Conservation (phyloP, 805 yeast genomes). For the Candida sanyiensis region DNA sequence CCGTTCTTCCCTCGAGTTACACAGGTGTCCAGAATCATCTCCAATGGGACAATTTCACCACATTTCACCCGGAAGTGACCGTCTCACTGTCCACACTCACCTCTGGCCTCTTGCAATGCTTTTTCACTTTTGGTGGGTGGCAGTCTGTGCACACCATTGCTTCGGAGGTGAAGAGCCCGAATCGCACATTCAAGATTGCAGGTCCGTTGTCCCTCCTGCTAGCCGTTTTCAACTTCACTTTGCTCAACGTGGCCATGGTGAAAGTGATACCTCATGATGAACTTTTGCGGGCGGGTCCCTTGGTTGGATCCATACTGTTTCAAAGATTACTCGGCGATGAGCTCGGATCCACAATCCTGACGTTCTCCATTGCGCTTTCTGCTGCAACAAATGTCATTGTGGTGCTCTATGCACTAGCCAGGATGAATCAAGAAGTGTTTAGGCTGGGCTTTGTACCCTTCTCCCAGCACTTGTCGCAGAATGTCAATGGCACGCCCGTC, state of each 20-base stretch:
- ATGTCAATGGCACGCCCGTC: constrained; percentile 53
- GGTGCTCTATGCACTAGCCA: constrained; percentile 50
- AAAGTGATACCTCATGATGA: constrained; percentile 50
- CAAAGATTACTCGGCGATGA: constrained; percentile 48
- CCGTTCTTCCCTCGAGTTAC: constrained; percentile 36
- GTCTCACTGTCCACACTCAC: constrained; percentile 43
- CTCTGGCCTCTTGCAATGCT: constrained; percentile 50
- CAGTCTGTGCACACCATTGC: constrained; percentile 54
- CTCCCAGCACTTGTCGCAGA: constrained; percentile 45
- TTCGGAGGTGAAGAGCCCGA: constrained; percentile 56
- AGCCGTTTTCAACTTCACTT: constrained; percentile 42
- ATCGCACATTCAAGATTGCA: constrained; percentile 50
- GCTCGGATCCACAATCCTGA: constrained; percentile 48
- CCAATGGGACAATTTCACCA: constrained; percentile 26
- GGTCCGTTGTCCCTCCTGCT: constrained; percentile 50
- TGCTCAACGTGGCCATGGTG: constrained; percentile 52
- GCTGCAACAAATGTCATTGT: constrained; percentile 61
- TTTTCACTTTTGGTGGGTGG: constrained; percentile 62
- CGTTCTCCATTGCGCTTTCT: constrained; percentile 53
- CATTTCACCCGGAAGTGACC: constrained; percentile 22
- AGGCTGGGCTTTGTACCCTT: constrained; percentile 59
- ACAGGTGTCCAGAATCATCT: constrained; percentile 37
- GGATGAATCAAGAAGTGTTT: constrained; percentile 61
- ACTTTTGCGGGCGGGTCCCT: constrained; percentile 47
- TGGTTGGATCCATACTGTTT: constrained; percentile 54